Conservation (phyloP, 768 basidiomycete species). For the Lepiota brunneoincarnata region DNA sequence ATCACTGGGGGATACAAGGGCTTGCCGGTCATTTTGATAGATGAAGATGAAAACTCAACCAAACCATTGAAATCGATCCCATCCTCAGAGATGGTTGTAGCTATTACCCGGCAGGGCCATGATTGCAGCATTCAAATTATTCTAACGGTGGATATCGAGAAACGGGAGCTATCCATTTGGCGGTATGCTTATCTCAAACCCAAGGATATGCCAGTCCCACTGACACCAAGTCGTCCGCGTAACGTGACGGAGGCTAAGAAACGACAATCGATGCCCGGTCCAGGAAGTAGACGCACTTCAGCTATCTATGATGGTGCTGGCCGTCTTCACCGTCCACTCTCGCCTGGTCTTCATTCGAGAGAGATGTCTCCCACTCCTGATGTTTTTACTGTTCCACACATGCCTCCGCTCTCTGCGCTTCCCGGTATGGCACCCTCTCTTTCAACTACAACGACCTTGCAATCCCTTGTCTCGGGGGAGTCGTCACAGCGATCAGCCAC, state of each 20-base stretch:
- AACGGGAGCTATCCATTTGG: slow-evolving; percentile 61
- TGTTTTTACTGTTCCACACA: slow-evolving; percentile 28
- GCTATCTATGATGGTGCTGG: slow-evolving; percentile 33
- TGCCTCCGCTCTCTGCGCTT: slow-evolving; percentile 43
- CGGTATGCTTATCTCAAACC: slow-evolving; percentile 67
- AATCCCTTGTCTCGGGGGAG: slow-evolving; percentile 38
- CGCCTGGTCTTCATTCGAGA: slow-evolving; percentile 31
- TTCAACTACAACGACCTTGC: slow-evolving; percentile 52
- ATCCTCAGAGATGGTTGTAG: slow-evolving; percentile 62
- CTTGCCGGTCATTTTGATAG: slow-evolving; percentile 38
- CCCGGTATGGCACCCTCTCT: slow-evolving; percentile 53
- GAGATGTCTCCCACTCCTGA: slow-evolving; percentile 34
- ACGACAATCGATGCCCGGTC: slow-evolving; percentile 35
- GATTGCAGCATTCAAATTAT: slow-evolving; percentile 42
- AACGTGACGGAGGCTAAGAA: slow-evolving; percentile 25
- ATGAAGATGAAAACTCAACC: slow-evolving; percentile 51
- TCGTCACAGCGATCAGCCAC: slow-evolving; percentile 19
- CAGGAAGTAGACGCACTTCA: slow-evolving; percentile 37
- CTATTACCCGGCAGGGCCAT: slow-evolving; percentile 37
- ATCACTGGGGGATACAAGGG: slow-evolving; percentile 47
- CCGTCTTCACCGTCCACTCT: slow-evolving; percentile 33
- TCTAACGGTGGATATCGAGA: slow-evolving; percentile 58
- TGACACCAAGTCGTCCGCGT: slow-evolving; percentile 13
- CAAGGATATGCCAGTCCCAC: slow-evolving; percentile 32
- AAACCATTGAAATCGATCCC: slow-evolving; percentile 55